These are phyloP conservation scores for Malbranchea zuffiana DNA, from an alignment of 2,329 filamentous ascomycete genomes.

Conservation along the genomic window DNA sequence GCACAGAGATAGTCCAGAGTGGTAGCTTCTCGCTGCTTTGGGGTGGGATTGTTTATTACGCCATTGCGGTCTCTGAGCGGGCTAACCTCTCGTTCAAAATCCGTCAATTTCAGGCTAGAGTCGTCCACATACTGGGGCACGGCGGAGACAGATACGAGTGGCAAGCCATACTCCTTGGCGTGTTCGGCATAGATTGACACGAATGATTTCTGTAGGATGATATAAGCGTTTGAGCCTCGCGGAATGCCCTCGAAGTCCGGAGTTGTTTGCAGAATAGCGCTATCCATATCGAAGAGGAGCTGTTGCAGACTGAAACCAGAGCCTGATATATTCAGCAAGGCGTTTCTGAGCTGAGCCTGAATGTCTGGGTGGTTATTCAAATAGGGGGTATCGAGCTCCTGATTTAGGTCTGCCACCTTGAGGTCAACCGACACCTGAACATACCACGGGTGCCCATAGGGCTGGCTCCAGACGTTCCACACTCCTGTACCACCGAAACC, in stretches of 20 bases:
- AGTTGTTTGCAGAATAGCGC: not conserved
- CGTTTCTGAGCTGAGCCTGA: not conserved
- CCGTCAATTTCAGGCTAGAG: not conserved
- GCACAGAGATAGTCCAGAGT: slow-evolving; percentile 1
- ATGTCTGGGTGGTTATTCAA: slow-evolving; percentile 2
- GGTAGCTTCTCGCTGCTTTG: not conserved
- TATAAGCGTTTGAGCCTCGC: not conserved
- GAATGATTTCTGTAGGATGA: slow-evolving; percentile 2
- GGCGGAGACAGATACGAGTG: not conserved
- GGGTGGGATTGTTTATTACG: not conserved
- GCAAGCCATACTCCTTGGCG: not conserved
- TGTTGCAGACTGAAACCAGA: not conserved
- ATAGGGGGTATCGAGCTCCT: slow-evolving; percentile 1
- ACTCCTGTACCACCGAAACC: not conserved
- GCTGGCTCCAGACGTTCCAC: not conserved
- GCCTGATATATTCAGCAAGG: not conserved
- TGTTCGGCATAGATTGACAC: not conserved
- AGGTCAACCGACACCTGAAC: not conserved
- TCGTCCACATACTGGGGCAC: not conserved
- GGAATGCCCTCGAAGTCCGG: not conserved
- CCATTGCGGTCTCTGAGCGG: slow-evolving; percentile 1
- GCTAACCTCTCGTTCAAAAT: not conserved
- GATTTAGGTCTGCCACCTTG: not conserved
- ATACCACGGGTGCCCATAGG: not conserved
- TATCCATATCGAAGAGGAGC: slow-evolving; percentile 1